phyloP scores from a whole-genome alignment of 495 filamentous ascomycete species.

The Trichoderma asperelloides region DNA sequence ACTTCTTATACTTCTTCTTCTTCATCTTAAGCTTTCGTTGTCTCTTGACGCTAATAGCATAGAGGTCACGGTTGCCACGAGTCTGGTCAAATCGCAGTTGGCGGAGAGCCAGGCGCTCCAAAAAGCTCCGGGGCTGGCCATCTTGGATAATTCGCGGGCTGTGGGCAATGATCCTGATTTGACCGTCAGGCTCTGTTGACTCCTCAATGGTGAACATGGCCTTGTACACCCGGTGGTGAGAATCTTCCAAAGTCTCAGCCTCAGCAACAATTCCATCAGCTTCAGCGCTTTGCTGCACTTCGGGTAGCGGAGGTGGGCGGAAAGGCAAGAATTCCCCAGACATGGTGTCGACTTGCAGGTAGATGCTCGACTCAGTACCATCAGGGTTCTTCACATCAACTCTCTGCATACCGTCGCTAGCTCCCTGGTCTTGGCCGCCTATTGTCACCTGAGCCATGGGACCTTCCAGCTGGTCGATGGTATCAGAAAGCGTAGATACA shows the following conservation, averaged over 20 bases:
- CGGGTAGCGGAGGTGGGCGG: slow-evolving; percentile 64
- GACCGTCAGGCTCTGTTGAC: slow-evolving; percentile 58
- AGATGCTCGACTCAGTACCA: slow-evolving; percentile 34
- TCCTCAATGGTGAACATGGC: slow-evolving; percentile 78
- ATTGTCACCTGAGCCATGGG: slow-evolving; percentile 36
- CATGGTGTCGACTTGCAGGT: slow-evolving; percentile 37
- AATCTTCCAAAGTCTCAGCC: slow-evolving; percentile 21
- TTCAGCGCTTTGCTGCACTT: slow-evolving; percentile 41
- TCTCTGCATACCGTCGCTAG: slow-evolving; percentile 25
- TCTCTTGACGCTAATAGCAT: slow-evolving; percentile 76
- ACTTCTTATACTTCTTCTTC: slow-evolving; percentile 99
- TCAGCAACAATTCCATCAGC: slow-evolving; percentile 23
- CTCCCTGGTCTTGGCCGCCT: slow-evolving; percentile 19
- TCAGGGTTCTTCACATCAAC: slow-evolving; percentile 43
- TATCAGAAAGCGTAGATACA: slow-evolving; percentile 65
- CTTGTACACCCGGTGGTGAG: slow-evolving; percentile 58
- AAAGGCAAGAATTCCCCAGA: slow-evolving; percentile 63
- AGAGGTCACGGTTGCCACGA: slow-evolving; percentile 36
- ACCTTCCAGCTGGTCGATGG: slow-evolving; percentile 63
- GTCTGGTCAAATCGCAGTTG: slow-evolving; percentile 41
- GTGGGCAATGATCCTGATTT: slow-evolving; percentile 47
- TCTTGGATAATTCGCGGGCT: slow-evolving; percentile 40
- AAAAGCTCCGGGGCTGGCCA: slow-evolving; percentile 33
- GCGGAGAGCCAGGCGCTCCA: slow-evolving; percentile 42
- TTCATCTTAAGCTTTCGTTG: slow-evolving; percentile 95